Base-by-base conservation (phyloP, 805 yeast species). In the Barnettozyma siamensis region DNA sequence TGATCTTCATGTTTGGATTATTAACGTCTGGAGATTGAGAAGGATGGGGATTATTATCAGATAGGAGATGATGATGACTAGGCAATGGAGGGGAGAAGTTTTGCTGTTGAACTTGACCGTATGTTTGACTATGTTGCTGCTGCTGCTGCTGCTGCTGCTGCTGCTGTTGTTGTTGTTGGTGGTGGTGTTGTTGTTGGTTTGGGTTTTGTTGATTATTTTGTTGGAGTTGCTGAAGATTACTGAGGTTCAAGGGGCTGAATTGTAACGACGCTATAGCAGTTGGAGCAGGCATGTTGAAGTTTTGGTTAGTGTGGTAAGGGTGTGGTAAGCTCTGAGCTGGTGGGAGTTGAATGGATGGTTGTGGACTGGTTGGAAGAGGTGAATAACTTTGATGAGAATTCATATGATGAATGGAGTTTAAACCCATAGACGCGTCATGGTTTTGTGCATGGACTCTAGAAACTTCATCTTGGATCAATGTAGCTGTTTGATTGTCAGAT, bases 111-210 rank as follows among this genome's bases (percentile, higher is more conserved):
- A 20, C 18, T 15, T 30, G 31, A 20, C 13, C 12, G 13, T 38
- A 30, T 15, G n/a, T 23, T 19, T 38, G 41, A 5, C 12, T 26
- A 5, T 30, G 34, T 16, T 33, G 37, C 3, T 34, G 42, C 6
- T 13, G 15, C 2, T 21, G 31, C 10, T 34, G 30, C 8, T 12
- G 16, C 16, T 35, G 43, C 4, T 40, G 36, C 5, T 16, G 17
- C 20, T 33, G 44, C n/a, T 29, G 37, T 18, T n/a, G 28, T 12
- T 31, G 39, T 33, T 36, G 44, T 17, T 7, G 17, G 4, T 23
- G 37, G 19, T 29, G 37, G 35, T 11, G 26, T 23, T 37, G 35
- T 16, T 24, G 31, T 17, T 38, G 40, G 5, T 12, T 23, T 11
- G 16, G 33, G 4, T 33, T 33, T 8, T 33, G 41, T 16, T 18